These are phyloP conservation scores for Achaetomiella virescens DNA, from an alignment of 495 filamentous ascomycete genomes.

Conservation along the genomic window DNA sequence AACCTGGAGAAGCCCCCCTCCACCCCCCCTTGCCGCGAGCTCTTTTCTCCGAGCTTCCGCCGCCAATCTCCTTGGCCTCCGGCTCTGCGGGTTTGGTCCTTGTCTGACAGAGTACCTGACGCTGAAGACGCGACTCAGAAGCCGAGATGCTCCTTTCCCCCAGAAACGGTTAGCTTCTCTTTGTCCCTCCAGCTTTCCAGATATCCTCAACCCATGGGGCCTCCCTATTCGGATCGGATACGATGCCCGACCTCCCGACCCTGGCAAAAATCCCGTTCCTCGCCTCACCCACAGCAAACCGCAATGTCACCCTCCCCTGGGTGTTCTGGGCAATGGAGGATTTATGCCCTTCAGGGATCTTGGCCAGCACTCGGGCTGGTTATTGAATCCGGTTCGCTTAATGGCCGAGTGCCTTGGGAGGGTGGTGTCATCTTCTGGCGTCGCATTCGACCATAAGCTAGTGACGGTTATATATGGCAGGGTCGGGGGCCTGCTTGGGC, in stretches of 20 bases:
- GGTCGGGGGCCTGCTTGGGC: neutral
- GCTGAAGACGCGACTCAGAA: no score
- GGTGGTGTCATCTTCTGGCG: neutral
- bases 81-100: no score
- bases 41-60: neutral
- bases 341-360: neutral
- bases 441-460: neutral
- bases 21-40: neutral
- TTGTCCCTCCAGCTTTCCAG: neutral
- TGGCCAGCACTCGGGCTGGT: neutral
- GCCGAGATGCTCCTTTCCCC: no score
- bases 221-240: constrained; percentile 2
- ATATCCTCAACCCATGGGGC: neutral
- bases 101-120: no score
- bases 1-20: neutral
- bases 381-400: neutral
- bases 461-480: neutral
- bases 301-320: neutral
- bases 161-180: neutral
- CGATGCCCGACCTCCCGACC: neutral
- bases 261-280: neutral
- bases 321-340: neutral
- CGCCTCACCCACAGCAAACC: neutral
- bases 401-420: neutral
- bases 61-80: neutral